Evolutionary conservation across 805 yeast species (phyloP), one percentile per base, ranked within the genome.

Genomic region (Lipomyces sp.): DNA sequence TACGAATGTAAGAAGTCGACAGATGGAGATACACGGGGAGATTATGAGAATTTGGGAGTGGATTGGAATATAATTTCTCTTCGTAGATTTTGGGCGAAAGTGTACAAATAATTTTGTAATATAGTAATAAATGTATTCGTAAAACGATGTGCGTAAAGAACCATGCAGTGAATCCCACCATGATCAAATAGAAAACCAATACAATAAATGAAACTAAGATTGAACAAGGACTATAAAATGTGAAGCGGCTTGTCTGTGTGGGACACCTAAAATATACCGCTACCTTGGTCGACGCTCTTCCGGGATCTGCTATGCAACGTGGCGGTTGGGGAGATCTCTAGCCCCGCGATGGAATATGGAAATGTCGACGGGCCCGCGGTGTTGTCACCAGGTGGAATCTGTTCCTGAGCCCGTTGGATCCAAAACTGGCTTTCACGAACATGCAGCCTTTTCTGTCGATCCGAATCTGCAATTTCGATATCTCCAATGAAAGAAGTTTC

Each of bases 31-130:
- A 30, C 90, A 88, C 72, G 97, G 97, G 6, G 96, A 90, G 69
- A 89, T 90, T 65, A 86, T 90, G 84, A 86, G 87, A 74, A 91
- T 90, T 55, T 89, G 95, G 90, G 89, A 89, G 73, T 90, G 96
- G 96, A 83, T 64, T 32, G 66, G 70, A 24, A 29, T 64, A 35
- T 42, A 63, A 34, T 2, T 10, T 10, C n/a, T 51, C 13, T n/a
- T 42, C n/a, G 24, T 42, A 42, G 48, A 42, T 42, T 42, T 42
- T 42, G 24, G 48, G 18, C 48, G 48, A 42, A 15, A 4, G 24
- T 42, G 48, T 42, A 42, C n/a, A 8, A n/a, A 11, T n/a, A 42
- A 42, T n/a, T 42, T 15, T 42, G 48, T 42, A 42, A 15, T 42
- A 24, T 42, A 42, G 24, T 42, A 42, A 15, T n/a, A 6, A 42